These are phyloP conservation scores for Angomonas ambiguus DNA, from an alignment of 208 protist genomes.

Conservation along the genomic window DNA sequence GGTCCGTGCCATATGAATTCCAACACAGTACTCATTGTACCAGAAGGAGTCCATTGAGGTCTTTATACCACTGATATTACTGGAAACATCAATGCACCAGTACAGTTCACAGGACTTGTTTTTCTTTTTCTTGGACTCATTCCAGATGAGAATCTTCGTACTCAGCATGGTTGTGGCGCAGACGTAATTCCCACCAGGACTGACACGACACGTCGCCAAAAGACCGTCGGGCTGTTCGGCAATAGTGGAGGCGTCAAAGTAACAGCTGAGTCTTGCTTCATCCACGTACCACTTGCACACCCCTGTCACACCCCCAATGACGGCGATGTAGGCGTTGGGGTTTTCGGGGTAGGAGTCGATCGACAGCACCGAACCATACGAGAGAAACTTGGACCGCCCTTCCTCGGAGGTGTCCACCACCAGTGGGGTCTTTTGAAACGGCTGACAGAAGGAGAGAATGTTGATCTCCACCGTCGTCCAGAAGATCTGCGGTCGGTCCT, in stretches of 20 bases:
- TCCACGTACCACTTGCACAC: slow-evolving; percentile 83
- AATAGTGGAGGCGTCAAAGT: slow-evolving; percentile 46
- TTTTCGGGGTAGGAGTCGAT: slow-evolving; percentile 74
- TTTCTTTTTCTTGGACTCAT: slow-evolving; percentile 61
- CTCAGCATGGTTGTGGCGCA: slow-evolving; percentile 56
- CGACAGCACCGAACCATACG: slow-evolving; percentile 42
- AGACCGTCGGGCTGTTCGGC: slow-evolving; percentile 17
- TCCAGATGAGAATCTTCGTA: slow-evolving; percentile 68
- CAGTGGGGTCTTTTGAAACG: slow-evolving; percentile 30
- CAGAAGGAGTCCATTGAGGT: slow-evolving; percentile 37
- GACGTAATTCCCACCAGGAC: slow-evolving; percentile 71
- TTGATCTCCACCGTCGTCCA: slow-evolving; percentile 54
- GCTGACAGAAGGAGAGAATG: slow-evolving; percentile 46
- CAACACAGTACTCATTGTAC: slow-evolving; percentile 68
- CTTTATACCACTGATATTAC: slow-evolving; percentile 13
- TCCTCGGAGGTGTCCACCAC: slow-evolving; percentile 19
- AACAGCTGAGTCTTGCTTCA: slow-evolving; percentile 60
- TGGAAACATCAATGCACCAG: slow-evolving; percentile 60
- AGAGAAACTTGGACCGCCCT: slow-evolving; percentile 33
- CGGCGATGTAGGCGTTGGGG: slow-evolving; percentile 69
- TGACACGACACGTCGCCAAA: slow-evolving; percentile 45
- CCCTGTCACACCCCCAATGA: slow-evolving; percentile 58
- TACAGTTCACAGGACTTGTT: slow-evolving; percentile 61
- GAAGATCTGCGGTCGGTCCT: slow-evolving; percentile 34
- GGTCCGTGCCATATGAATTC: slow-evolving; percentile 70